Evolutionary conservation across 345 rosid genomes (phyloP), one percentile per base, ranked within the genome.

Genomic region (Brassica incana): DNA sequence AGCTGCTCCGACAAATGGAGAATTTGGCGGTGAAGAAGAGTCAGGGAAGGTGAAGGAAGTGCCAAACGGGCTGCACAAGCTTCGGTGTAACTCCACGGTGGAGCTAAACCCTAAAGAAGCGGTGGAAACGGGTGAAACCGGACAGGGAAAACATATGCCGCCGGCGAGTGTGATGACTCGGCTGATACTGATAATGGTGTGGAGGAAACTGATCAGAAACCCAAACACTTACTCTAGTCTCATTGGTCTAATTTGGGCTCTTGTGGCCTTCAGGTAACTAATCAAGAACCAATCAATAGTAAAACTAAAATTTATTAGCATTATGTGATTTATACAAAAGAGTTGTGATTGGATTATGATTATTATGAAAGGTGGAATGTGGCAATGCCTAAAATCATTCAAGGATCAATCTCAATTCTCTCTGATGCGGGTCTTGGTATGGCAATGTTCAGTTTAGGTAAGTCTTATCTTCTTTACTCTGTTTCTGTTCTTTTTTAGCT

Each of bases 361-460:
- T 6, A 54, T 1, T 15, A 54, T 54, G 60, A 16, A 48, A 79
- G 82, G 73, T 94, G 94, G 96, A 25, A 85, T 33, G 29, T 94
- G 3, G 82, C 10, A 75, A 92, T 94, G 98, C 98, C 98, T 14
- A 91, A 90, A n/a, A 92, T 94, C 12, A 63, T 95, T 36, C 93
- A 86, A 2, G 11, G 60, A 5, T 95, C 99, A 0, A 95, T 95
- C 56, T 48, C 95, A 2, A 95, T 95, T 73, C 88, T 95, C 2
- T 95, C 99, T 1, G 83, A 95, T 81, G 97, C 99, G 18, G 98
- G 99, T 68, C 97, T 95, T 9, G 99, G 99, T 69, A 95, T 95
- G 99, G 97, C 99, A 25, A 95, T 95, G 60, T 54, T 54, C 60
- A 54, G 60, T 54, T 54, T 54, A 8, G 60, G 60, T 54, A 23